These are phyloP conservation scores for Carex pumila DNA, from an alignment of 176 grass and related monocot species.

Conservation along the genomic window DNA sequence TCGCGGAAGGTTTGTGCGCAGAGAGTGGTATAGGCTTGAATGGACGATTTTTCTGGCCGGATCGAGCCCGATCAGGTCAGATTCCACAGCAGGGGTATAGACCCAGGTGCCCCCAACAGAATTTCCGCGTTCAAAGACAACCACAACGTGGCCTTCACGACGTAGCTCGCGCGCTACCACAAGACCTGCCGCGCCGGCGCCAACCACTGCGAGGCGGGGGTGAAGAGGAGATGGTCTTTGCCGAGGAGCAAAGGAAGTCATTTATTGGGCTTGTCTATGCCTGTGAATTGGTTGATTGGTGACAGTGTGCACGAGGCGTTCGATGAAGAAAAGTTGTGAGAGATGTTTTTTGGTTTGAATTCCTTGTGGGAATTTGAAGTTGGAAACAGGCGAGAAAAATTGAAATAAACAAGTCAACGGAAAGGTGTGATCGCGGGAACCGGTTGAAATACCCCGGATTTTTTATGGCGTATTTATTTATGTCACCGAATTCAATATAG, in stretches of 20 bases:
- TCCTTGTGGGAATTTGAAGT: not conserved
- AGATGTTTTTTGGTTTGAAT: not conserved
- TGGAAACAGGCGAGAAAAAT: not conserved
- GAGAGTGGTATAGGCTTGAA: constrained; percentile 76
- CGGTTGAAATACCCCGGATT: not conserved
- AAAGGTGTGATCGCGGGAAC: not conserved
- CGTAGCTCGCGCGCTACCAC: constrained; percentile 48
- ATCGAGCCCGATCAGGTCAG: constrained; percentile 47
- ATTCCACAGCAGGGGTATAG: constrained; percentile 28
- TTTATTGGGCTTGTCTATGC: not conserved
- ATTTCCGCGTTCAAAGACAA: constrained; percentile 64
- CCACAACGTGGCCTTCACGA: constrained; percentile 64
- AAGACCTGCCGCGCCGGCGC: constrained; percentile 53
- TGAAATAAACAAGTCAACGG: not conserved
- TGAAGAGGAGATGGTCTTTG: constrained; percentile 23
- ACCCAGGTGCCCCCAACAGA: constrained; percentile 69
- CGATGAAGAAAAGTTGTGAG: not conserved
- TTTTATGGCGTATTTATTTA: not conserved
- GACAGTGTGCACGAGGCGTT: not conserved
- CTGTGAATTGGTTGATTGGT: not conserved
- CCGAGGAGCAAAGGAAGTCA: not conserved
- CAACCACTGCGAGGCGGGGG: constrained; percentile 56
- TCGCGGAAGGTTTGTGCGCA: constrained; percentile 71
- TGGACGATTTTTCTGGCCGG: constrained; percentile 30
- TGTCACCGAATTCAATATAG: not conserved